phyloP scores from a whole-genome alignment of 179 eudicot genomes.

The Silene coronaria region DNA sequence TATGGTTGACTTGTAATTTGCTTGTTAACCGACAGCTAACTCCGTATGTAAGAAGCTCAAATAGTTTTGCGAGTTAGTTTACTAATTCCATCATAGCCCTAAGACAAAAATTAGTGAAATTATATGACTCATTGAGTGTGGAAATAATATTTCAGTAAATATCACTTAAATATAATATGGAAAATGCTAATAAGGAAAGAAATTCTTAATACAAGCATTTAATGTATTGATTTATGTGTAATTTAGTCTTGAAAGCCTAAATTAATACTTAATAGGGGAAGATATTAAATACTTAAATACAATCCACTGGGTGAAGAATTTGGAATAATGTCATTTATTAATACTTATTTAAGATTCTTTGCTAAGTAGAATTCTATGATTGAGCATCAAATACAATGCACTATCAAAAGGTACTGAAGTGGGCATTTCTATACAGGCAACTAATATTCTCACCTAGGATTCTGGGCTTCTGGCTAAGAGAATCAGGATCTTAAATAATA shows the following conservation, averaged over 20 bases:
- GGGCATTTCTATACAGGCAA: background rate
- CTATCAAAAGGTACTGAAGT: conserved; percentile 2
- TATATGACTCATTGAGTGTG: background rate
- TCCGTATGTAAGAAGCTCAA: background rate
- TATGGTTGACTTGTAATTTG: background rate
- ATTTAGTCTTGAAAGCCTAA: no score
- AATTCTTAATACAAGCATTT: no score
- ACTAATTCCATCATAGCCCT: background rate
- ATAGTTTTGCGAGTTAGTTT: background rate
- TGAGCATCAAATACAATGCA: background rate
- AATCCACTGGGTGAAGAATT: background rate
- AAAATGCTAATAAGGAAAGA: no score
- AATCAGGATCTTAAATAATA: background rate
- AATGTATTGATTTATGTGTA: no score
- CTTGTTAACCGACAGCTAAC: background rate
- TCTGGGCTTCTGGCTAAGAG: background rate
- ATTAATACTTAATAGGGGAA: no score
- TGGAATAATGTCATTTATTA: background rate
- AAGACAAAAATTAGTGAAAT: background rate
- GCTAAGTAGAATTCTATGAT: background rate
- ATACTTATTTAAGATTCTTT: background rate
- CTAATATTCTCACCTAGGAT: conserved; percentile 3
- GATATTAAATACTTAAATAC: no score
- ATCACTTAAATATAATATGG: background rate
- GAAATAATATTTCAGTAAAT: background rate